Percentiles rank a stretch among this genome's conserved stretches.
Evolutionary conservation across 352 stramenopile species (phyloP).

Genomic region (Thraustochytrium sp.): DNA sequence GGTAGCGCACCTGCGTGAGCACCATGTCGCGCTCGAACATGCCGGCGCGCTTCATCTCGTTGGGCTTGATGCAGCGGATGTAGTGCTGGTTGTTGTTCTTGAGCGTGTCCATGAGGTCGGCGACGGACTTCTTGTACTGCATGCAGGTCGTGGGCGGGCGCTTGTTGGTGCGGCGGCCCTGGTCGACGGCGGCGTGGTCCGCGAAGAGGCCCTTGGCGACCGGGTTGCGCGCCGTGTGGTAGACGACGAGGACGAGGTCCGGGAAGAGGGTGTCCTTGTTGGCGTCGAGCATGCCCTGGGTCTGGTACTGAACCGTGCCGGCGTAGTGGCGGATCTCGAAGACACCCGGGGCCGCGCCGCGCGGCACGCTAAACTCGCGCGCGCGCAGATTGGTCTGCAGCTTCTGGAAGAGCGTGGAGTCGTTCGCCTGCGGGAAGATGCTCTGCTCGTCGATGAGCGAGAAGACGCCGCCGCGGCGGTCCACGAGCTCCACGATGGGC

Average conservation of each 20-base stretch:
- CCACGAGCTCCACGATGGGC: conserved; percentile 74
- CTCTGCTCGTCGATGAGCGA: conserved; percentile 78
- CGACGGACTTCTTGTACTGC: conserved; percentile 87
- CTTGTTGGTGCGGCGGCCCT: conserved; percentile 42
- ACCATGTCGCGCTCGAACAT: conserved; percentile 82
- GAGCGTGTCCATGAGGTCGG: conserved; percentile 84
- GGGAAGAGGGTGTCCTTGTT: conserved; percentile 91
- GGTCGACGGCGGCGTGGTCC: conserved; percentile 37
- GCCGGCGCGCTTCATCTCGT: conserved; percentile 87
- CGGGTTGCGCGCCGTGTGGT: conserved; percentile 52
- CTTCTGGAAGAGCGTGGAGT: conserved; percentile 46
- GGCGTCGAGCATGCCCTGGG: conserved; percentile 88
- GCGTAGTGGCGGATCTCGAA: conserved; percentile 94
- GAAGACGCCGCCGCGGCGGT: conserved; percentile 75
- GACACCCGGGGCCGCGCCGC: conserved; percentile 44
- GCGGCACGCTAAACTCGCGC: conserved; percentile 5
- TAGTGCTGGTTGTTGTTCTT: conserved; percentile 90
- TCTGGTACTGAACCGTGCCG: conserved; percentile 85
- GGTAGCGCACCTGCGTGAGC: conserved; percentile 92
- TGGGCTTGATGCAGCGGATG: conserved; percentile 96
- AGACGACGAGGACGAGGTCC: conserved; percentile 62
- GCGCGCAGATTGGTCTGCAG: conserved; percentile 41
- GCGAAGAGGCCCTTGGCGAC: conserved; percentile 63
- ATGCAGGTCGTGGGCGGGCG: conserved; percentile 48
- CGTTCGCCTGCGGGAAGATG: conserved; percentile 46